Evolutionary conservation across 2,329 filamentous ascomycete species (phyloP), one percentile per base, ranked within the genome.

Genomic region (Fusarium beomiforme): DNA sequence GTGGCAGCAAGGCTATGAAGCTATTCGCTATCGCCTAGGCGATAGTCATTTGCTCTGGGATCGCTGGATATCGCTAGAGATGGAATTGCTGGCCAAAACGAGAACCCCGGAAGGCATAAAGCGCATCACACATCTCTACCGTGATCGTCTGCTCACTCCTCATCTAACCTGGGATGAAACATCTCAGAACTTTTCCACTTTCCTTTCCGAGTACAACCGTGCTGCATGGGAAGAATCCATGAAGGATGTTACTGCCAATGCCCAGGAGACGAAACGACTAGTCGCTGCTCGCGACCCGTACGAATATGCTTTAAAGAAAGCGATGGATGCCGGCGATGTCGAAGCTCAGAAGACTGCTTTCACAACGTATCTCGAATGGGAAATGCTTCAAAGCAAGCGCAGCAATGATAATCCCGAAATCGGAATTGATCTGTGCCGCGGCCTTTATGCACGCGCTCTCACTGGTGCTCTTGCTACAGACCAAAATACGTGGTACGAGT

Each of bases 41-140:
- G 92, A 94, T 78, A 95, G 93, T 77, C 91, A 94, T 77, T 81
- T 90, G 61, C 86, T 96, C 14, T 97, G 93, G 93, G 89, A 95
- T 77, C 89, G 91, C 70, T 95, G 92, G 87, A 85, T 93, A 44
- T 89, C 90, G 58, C 87, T 94, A 49, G 86, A 94, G 78, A 85
- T 92, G 78, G 88, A 92, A 71, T 88, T 92, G 71, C 85, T 95
- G 23, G 85, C 84, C 29, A 84, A 84, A 81, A 83, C 86, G 57
- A 80, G 83, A 73, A 87, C 88, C 72, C 76, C 86, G 75, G 82
- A 88, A 77, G 84, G 88, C 79, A 84, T 93, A 19, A 86, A 88
- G 67, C 88, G 88, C 75, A 88, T 95, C 74, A 90, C 89, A 31
- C 86, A 88, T 51, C 86, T 94, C 44, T 95, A 92, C 79, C 85